Evolutionary conservation across 768 basidiomycete genomes (phyloP).

Genomic region (Dacryopinax spathularia): DNA sequence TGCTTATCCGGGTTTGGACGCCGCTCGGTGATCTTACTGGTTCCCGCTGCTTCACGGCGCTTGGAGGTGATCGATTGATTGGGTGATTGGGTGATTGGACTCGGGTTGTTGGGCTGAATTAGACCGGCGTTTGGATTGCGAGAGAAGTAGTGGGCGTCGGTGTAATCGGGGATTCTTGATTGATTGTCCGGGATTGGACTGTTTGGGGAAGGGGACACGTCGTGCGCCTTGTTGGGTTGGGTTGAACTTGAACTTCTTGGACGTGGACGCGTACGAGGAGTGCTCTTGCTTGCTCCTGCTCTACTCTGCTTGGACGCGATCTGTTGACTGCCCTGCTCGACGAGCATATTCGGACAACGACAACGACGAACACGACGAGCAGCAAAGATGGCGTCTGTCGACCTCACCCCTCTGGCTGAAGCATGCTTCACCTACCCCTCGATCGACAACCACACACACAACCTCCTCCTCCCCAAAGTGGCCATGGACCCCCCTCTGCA

Average conservation of each 20-base stretch:
- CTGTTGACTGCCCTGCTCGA: neutral
- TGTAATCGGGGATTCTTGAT: no score
- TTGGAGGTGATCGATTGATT: no score
- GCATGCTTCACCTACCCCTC: conserved; percentile 30
- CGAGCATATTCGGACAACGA: neutral
- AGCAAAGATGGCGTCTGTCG: neutral
- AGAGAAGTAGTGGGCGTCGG: no score
- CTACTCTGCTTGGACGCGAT: no score
- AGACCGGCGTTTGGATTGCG: neutral
- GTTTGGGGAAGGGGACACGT: no score
- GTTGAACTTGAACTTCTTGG: no score
- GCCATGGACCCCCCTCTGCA: conserved; percentile 43
- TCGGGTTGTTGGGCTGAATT: neutral
- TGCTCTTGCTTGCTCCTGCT: no score
- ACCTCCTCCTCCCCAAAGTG: conserved; percentile 38
- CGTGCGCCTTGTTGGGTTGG: no score
- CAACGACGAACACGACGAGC: neutral
- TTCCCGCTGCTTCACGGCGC: neutral
- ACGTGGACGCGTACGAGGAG: no score
- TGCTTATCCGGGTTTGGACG: conserved; percentile 2
- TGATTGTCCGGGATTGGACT: no score
- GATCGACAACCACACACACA: conserved; percentile 72
- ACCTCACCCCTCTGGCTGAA: neutral
- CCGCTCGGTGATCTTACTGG: neutral
- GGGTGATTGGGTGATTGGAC: no score